Percentiles rank a stretch among this genome's conserved stretches.
phyloP scores from a whole-genome alignment of 306 rosid species.

The Citrullus mucosospermus region DNA sequence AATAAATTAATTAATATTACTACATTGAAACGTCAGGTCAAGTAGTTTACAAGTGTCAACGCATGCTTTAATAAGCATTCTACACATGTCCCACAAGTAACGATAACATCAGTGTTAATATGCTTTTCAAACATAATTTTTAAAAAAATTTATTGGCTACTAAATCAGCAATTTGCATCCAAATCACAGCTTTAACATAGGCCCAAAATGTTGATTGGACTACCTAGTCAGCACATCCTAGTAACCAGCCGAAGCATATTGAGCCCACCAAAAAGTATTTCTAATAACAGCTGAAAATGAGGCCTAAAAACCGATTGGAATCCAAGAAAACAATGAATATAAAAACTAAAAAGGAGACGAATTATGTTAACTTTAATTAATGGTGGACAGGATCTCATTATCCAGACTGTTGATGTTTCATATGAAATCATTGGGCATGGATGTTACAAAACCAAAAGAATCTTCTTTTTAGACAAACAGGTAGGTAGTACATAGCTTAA shows the following conservation, averaged over 20 bases:
- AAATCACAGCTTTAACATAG: neutral
- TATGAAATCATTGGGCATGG: neutral
- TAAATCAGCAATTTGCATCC: neutral
- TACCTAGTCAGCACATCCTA: neutral
- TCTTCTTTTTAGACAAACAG: neutral
- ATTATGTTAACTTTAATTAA: neutral
- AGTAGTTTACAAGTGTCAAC: neutral
- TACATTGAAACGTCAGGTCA: neutral
- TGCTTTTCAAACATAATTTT: neutral
- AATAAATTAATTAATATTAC: neutral
- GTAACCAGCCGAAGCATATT: neutral
- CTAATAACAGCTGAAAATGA: neutral
- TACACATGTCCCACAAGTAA: neutral
- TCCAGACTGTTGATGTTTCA: constrained; percentile 3
- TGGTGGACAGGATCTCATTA: neutral
- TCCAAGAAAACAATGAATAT: neutral
- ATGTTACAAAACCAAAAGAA: neutral
- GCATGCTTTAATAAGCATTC: neutral
- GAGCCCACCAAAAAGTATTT: neutral
- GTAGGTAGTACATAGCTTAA: neutral
- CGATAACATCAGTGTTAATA: neutral
- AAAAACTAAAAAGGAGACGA: neutral
- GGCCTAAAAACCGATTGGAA: neutral
- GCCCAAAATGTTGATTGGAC: neutral
- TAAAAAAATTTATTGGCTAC: neutral